Evolutionary conservation across 805 yeast species (phyloP), one percentile per base, ranked within the genome.

Genomic region (Wickerhamomyces canadensis): DNA sequence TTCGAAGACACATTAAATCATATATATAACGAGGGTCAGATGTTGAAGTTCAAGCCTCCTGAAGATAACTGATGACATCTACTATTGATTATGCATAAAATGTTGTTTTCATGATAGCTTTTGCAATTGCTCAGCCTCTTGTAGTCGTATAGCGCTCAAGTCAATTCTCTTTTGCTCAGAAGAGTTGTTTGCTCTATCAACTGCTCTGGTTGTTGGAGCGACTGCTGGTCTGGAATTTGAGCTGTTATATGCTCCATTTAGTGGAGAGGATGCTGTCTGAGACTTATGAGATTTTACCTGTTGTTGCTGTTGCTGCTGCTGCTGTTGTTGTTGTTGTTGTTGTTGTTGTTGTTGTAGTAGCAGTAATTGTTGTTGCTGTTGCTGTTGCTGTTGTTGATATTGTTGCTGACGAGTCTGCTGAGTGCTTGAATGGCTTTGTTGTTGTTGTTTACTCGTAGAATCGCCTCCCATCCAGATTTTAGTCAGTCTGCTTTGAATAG

Each of bases 21-120:
- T 28, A 72, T 94, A 13, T 89, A 89, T 51, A 64, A 67, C 27
- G 88, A 82, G 50, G 95, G 93, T 3, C 55, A 55, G 29, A 36
- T 35, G 4, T 19, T 53, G 39, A 55, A 51, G 33, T 55, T 53
- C 35, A 54, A 47, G 26, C 59, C 59, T 26, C 57, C 48, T 40
- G 51, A 41, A 10, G 51, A 43, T 14, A 40, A 44, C 7, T 36
- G 19, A 23, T 16, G 9, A n/a, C n/a, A n/a, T n/a, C n/a, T n/a
- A n/a, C n/a, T n/a, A n/a, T n/a, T n/a, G n/a, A n/a, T n/a, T n/a
- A n/a, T n/a, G n/a, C n/a, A n/a, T n/a, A n/a, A n/a, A n/a, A n/a
- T 25, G 6, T 11, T 25, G 6, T 25, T 6, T 25, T n/a, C 15
- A 46, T 19, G 45, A 40, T 19, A 45, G 44, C 33, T 59, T 58